Percentiles rank a stretch among this genome's conserved stretches.
Evolutionary conservation across 345 rosid species (phyloP).

Genomic region (Boechera divaricarpa): DNA sequence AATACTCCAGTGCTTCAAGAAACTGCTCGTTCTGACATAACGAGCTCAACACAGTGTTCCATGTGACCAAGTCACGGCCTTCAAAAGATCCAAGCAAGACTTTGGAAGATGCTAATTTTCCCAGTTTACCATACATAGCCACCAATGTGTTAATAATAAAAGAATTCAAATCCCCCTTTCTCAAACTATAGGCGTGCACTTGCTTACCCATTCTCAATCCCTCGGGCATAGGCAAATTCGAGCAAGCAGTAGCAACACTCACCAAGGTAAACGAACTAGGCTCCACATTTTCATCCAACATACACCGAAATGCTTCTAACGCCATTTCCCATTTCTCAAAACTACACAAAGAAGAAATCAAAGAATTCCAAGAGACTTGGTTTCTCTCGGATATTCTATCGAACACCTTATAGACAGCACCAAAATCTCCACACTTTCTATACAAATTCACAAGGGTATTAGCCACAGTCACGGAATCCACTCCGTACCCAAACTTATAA

Average conservation of each 20-base stretch:
- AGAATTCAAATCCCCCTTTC: constrained; percentile 61
- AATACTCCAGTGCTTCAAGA: constrained; percentile 59
- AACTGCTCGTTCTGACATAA: constrained; percentile 68
- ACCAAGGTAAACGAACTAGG: constrained; percentile 90
- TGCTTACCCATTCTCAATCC: constrained; percentile 78
- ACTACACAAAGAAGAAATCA: constrained; percentile 68
- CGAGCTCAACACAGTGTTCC: constrained; percentile 83
- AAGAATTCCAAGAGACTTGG: constrained; percentile 90
- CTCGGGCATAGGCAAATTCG: constrained; percentile 49
- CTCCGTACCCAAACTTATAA: constrained; percentile 66
- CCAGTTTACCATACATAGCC: constrained; percentile 80
- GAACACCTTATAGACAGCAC: constrained; percentile 65
- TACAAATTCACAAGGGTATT: constrained; percentile 81
- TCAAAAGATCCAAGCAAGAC: constrained; percentile 55
- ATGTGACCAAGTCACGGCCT: constrained; percentile 77
- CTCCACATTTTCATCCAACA: constrained; percentile 60
- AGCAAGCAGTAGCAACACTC: constrained; percentile 75
- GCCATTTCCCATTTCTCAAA: constrained; percentile 75
- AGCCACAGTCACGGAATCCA: constrained; percentile 55
- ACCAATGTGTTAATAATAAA: constrained; percentile 80
- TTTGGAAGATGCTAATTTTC: constrained; percentile 54
- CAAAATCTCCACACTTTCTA: constrained; percentile 65
- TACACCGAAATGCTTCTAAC: constrained; percentile 62
- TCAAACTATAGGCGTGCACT: constrained; percentile 70
- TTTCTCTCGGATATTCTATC: constrained; percentile 76